Percentiles rank a stretch among this genome's conserved stretches.
Evolutionary conservation across 805 yeast species (phyloP).

Genomic region (Ogataea chonburiensis): DNA sequence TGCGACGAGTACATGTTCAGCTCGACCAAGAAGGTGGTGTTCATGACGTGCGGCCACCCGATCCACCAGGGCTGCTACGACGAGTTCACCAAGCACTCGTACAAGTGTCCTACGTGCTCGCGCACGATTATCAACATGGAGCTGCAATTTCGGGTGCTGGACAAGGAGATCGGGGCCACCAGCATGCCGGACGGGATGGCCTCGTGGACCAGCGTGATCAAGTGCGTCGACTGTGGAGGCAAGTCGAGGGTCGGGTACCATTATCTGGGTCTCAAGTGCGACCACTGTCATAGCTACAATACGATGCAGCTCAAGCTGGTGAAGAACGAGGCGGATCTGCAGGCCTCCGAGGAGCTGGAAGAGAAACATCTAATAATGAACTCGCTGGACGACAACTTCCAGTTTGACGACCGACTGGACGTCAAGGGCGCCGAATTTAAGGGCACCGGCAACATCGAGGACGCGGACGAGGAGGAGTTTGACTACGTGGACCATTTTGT

Average conservation of each 20-base stretch:
- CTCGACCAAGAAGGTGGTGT: conserved; percentile 76
- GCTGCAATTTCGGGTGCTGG: conserved; percentile 81
- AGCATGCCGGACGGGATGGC: conserved; percentile 79
- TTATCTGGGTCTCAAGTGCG: conserved; percentile 83
- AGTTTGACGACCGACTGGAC: conserved; percentile 29
- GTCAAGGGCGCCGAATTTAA: conserved; percentile 5
- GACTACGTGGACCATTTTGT: conserved; percentile 34
- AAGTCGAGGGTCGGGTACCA: conserved; percentile 75
- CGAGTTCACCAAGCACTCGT: conserved; percentile 76
- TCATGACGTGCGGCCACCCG: conserved; percentile 93
- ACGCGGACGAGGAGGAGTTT: conserved; percentile 23
- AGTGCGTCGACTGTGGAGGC: conserved; percentile 87
- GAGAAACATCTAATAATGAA: conserved; percentile 21
- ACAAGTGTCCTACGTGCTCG: conserved; percentile 90
- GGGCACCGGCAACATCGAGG: conserved; percentile 21
- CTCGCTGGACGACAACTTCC: conserved; percentile 35
- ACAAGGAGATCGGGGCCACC: conserved; percentile 74
- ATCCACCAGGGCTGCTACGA: conserved; percentile 84
- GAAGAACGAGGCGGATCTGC: conserved; percentile 38
- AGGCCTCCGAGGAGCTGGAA: conserved; percentile 2
- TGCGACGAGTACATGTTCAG: conserved; percentile 91
- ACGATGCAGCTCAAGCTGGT: conserved; percentile 70
- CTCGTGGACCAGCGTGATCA: conserved; percentile 69
- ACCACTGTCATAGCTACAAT: conserved; percentile 83
- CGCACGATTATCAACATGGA: conserved; percentile 85